Percentiles rank a stretch among this genome's conserved stretches.
Conservation (phyloP, 257 asterid species). For the Solanum medicagineum region DNA sequence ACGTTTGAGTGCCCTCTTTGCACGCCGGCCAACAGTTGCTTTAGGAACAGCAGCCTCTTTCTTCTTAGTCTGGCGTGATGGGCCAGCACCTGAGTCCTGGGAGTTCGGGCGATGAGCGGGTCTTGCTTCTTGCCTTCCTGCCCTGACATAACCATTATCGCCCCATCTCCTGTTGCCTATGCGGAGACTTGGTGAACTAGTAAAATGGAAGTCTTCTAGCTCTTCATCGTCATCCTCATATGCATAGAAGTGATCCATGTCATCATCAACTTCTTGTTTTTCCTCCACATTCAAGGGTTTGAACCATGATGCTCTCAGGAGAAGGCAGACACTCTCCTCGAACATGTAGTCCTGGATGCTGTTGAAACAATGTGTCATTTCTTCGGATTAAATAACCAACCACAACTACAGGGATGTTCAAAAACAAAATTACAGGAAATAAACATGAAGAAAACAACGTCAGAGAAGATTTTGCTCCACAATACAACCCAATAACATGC, state of each 20-base stretch:
- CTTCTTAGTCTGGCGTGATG: slow-evolving; percentile 59
- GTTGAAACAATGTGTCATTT: neutral
- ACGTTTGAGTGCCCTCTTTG: slow-evolving; percentile 65
- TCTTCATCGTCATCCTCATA: slow-evolving; percentile 43
- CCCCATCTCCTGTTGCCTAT: slow-evolving; percentile 85
- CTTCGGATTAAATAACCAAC: neutral
- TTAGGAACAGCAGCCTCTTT: slow-evolving; percentile 31
- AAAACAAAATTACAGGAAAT: neutral
- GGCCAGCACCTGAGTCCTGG: slow-evolving; percentile 36
- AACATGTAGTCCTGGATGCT: slow-evolving; percentile 78
- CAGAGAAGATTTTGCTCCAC: neutral
- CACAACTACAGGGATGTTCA: neutral
- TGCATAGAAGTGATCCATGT: slow-evolving; percentile 33
- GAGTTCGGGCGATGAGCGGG: slow-evolving; percentile 21
- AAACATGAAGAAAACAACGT: neutral
- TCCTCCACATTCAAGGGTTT: slow-evolving; percentile 55
- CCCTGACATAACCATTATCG: slow-evolving; percentile 65
- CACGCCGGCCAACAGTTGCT: slow-evolving; percentile 65
- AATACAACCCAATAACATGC: neutral
- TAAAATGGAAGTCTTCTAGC: slow-evolving; percentile 33
- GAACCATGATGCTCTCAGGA: slow-evolving; percentile 87
- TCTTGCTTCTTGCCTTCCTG: slow-evolving; percentile 80
- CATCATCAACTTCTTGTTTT: slow-evolving; percentile 37
- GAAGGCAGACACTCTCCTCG: slow-evolving; percentile 94
- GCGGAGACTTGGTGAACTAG: slow-evolving; percentile 39